Evolutionary conservation across 2,329 filamentous ascomycete genomes (phyloP), one percentile per base, ranked within the genome.

Genomic region (Penicillium sp.): DNA sequence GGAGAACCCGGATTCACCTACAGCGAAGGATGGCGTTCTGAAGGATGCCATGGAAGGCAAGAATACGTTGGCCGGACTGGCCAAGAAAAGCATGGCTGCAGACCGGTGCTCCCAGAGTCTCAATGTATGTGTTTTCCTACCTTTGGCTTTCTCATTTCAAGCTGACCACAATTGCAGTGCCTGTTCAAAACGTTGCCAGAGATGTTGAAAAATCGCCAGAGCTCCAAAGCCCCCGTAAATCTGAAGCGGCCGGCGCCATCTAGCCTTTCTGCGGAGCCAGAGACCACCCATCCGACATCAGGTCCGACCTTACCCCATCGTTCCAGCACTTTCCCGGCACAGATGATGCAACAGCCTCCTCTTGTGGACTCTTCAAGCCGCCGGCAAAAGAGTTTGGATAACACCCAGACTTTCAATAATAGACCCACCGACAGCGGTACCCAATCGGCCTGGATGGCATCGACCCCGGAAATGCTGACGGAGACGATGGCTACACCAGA

Each of bases 181-280:
- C 75, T 96, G 6, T 96, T 97, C 61, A 86, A 93, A 45, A 81
- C 89, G 58, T 68, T 97, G 1, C 88, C 90, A 1, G 83, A 85
- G 35, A 77, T 77, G 41, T 71, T 94, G 21, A 83, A 82, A 54
- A 72, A 78, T 39, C 63, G 69, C 21, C 68, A 74, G 41, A 71
- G 66, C 33, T 68, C 69, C 11, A 69, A 69, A 31, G 60, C 68
- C 6, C 62, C 67, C n/a, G 66, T 65, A 20, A 71, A 69, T 43
- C 71, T 76, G 50, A 75, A 77, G 48, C 68, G 73, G n/a, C 60
- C 65, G 4, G 62, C 65, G 2, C 64, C 69, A 5, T 58, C 62
- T 4, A 53, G 47, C 25, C 41, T 40, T 36, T 36, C 51, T 19
- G 28, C 33, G 18, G 48, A 54, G 29, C 23, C 33, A 28, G 45